Base-by-base conservation (phyloP, 1,284 basidiomycete species). In the Cerrena zonata region DNA sequence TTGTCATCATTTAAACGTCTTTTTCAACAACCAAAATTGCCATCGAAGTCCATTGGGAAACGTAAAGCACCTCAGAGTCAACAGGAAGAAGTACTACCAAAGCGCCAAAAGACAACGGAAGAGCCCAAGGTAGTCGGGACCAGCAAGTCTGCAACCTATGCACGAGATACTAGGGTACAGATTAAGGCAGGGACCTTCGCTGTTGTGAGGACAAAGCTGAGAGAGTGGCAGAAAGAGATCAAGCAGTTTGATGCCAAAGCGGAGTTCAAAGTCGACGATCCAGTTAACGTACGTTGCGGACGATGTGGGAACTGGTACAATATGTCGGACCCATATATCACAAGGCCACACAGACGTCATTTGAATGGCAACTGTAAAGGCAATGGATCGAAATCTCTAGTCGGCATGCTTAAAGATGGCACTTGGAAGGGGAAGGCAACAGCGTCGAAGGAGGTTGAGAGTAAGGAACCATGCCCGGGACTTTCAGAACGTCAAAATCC, bases 401-500 rank as follows among this genome's bases (percentile, higher is more conserved):
- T 10, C 10, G 18, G 39, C 18, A 40, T 34, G 19, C 18, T 40
- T 10, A 15, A 40, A 10, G 19, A 40, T 5, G 13, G 11, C 7
- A 25, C 42, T 10, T 7, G 10, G 25, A 44, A 27, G 19, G 11
- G 11, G 7, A 26, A 21, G 10, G 10, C 12, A 22, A 22, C 19
- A 5, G 25, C 5, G 21, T 7, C 24, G 10, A 26, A 50, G 25
- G 41, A 46, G 45, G n/a, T 11, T 18, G 22, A 4, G 5, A 5
- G 13, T 11, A 24, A 38, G 15, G 15, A 10, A 10, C 34, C 49
- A 22, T 52, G 50, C 26, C 34, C 45, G 21, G 50, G 50, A 15
- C 47, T 52, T 24, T 41, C 37, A 5, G 26, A 24, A 10, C 11
- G 19, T 4, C 10, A 43, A 18, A 38, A 48, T 15, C 5, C 15